phyloP scores from a whole-genome alignment of 2,329 filamentous ascomycete genomes.

The Grosmannia serpens region DNA sequence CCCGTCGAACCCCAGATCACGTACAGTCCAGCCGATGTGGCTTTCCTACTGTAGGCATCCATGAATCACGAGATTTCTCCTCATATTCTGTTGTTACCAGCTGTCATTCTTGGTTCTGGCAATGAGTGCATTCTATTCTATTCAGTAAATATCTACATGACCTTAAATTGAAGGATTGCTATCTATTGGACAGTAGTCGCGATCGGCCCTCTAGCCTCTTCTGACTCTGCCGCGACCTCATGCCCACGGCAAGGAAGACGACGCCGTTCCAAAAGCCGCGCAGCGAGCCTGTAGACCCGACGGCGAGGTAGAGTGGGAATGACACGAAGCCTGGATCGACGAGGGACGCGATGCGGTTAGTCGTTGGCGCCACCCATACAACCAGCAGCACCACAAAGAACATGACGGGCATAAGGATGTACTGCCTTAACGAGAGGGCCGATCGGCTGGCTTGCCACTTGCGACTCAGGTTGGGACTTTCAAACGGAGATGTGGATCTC shows the following conservation, averaged over 20 bases:
- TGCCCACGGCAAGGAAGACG: slow-evolving; percentile 24
- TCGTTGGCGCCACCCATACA: slow-evolving; percentile 24
- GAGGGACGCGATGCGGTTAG: slow-evolving; percentile 23
- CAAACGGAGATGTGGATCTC: background rate
- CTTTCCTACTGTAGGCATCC: too few relatives aligned
- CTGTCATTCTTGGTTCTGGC: too few relatives aligned
- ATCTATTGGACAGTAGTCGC: too few relatives aligned
- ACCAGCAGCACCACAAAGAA: slow-evolving; percentile 23
- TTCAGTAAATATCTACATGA: too few relatives aligned
- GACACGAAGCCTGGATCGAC: slow-evolving; percentile 17
- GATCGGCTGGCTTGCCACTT: slow-evolving; percentile 14
- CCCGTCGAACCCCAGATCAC: too few relatives aligned
- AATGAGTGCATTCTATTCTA: too few relatives aligned
- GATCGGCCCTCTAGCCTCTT: slow-evolving; percentile 3
- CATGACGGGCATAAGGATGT: slow-evolving; percentile 25
- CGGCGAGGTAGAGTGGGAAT: slow-evolving; percentile 20
- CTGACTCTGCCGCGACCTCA: slow-evolving; percentile 17
- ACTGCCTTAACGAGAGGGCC: slow-evolving; percentile 24
- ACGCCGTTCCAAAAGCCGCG: slow-evolving; percentile 26
- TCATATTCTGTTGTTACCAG: too few relatives aligned
- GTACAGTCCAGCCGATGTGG: too few relatives aligned
- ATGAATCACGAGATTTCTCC: too few relatives aligned
- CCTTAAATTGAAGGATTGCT: too few relatives aligned
- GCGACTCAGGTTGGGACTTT: background rate
- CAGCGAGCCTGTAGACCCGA: slow-evolving; percentile 22